phyloP scores from a whole-genome alignment of 106 monocot species.

The Dioscorea zingiberensis region DNA sequence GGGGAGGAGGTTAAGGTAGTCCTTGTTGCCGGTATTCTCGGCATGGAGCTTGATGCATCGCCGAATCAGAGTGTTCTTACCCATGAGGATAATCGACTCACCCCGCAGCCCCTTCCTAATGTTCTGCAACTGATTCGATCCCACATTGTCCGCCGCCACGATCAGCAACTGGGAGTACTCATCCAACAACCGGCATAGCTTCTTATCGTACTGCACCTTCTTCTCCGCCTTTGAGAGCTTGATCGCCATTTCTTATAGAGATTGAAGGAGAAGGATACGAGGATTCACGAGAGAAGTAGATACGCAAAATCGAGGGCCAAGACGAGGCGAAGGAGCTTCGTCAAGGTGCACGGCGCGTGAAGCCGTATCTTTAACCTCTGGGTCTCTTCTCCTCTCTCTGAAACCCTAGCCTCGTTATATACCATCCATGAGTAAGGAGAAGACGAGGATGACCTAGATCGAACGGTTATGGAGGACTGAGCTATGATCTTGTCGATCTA shows the following conservation, averaged over 20 bases:
- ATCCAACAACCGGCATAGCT: slow-evolving; percentile 65
- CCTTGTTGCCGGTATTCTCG: slow-evolving; percentile 59
- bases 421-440: not conserved
- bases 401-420: not conserved
- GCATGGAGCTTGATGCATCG: slow-evolving; percentile 73
- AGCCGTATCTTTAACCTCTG: slow-evolving; percentile 26
- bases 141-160: slow-evolving; percentile 80
- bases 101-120: slow-evolving; percentile 61
- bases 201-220: slow-evolving; percentile 79
- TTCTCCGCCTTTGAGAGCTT: slow-evolving; percentile 79
- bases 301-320: slow-evolving; percentile 16
- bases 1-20: slow-evolving; percentile 53
- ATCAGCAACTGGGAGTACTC: slow-evolving; percentile 75
- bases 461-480: not conserved
- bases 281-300: not conserved
- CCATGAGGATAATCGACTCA: slow-evolving; percentile 75
- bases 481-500: no score
- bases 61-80: slow-evolving; percentile 92
- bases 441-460: not conserved
- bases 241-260: slow-evolving; percentile 51
- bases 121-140: slow-evolving; percentile 78
- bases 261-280: not conserved
- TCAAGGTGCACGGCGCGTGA: slow-evolving; percentile 18
- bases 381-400: not conserved
- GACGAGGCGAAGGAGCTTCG: slow-evolving; percentile 10